A percentile compares a stretch with the other conserved stretches of the same genome.
phyloP scores from a whole-genome alignment of 306 rosid genomes.

The Potentilla sterilis region DNA sequence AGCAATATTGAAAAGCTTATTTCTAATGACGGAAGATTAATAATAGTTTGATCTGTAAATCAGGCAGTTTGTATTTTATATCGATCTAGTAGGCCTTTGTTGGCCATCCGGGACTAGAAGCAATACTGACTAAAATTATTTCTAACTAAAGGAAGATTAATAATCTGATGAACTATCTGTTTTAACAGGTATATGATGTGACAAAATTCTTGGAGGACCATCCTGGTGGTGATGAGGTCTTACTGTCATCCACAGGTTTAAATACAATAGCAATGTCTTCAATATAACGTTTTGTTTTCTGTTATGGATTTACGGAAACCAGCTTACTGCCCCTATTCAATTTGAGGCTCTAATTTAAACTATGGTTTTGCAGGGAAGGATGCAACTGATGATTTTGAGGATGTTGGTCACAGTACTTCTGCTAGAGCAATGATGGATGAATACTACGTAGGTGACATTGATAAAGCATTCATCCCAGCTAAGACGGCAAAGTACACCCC shows the following conservation, averaged over 20 bases:
- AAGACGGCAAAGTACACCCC: conserved; percentile 54
- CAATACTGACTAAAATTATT: background rate
- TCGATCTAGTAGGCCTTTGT: background rate
- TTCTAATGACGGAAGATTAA: background rate
- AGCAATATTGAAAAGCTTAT: background rate
- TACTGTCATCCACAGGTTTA: conserved; percentile 70
- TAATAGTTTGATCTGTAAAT: background rate
- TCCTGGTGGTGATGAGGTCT: conserved; percentile 96
- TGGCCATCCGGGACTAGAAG: background rate
- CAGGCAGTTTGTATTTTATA: background rate
- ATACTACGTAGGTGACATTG: conserved; percentile 73
- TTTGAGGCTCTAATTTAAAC: conserved; percentile 14
- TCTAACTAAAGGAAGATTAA: background rate
- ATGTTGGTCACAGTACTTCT: conserved; percentile 77
- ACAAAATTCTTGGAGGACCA: conserved; percentile 94
- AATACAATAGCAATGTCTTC: conserved; percentile 13
- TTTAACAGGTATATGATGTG: conserved; percentile 77
- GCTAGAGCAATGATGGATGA: conserved; percentile 89
- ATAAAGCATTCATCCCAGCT: conserved; percentile 53
- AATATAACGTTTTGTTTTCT: background rate
- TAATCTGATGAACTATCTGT: conserved; percentile 5
- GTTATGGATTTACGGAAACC: background rate
- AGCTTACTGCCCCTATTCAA: background rate
- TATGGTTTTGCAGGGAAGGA: conserved; percentile 69
- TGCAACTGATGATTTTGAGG: conserved; percentile 79